Evolutionary conservation across 1,284 basidiomycete species (phyloP), one percentile per base, ranked within the genome.

Genomic region (Trichosporon ovoides): DNA sequence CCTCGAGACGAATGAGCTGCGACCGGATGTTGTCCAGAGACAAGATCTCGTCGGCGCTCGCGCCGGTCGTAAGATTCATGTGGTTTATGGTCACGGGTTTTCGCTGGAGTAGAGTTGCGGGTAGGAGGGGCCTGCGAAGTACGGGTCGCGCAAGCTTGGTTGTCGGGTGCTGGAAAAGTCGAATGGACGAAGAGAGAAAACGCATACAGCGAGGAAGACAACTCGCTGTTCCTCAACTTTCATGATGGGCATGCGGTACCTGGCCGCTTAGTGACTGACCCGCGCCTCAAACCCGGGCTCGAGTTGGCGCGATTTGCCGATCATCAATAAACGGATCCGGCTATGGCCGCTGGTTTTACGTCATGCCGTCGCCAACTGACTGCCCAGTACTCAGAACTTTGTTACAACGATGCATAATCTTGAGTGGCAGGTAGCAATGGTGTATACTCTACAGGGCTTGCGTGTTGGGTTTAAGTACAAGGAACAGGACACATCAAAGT

Each of bases 1-100:
- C 96, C 73, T 99, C 96, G 19, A 98, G 84, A 18, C 96, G 84
- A 65, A 84, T 86, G 16, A 99, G 82, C 55, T 92, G 88, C 18
- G 85, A 85, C 59, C 96, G 83, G 68, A 99, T 98, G 58, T 85
- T 82, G 57, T 91, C 87, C 24, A 96, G 80, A 22, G 86, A 88
- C 22, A 97, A 83, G 10, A 93, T 88, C 70, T 92, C 85, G 40
- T 83, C 82, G 33, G 81, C 81, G 59, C 84, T 79, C 72, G 85
- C 85, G 66, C 77, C 77, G 5, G 72, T 65, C 1, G 77, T 79
- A 55, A 78, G 76, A 67, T 78, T 78, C 75, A 78, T 78, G 37
- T 50, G 13, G 33, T 28, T 48, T 48, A 48, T 48, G 22, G 43
- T 48, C 43, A 48, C 43, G 43, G 14, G n/a, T 16, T 48, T 16